Base-by-base conservation (phyloP, 768 basidiomycete species). In the Lactifluus hygrophoroides region DNA sequence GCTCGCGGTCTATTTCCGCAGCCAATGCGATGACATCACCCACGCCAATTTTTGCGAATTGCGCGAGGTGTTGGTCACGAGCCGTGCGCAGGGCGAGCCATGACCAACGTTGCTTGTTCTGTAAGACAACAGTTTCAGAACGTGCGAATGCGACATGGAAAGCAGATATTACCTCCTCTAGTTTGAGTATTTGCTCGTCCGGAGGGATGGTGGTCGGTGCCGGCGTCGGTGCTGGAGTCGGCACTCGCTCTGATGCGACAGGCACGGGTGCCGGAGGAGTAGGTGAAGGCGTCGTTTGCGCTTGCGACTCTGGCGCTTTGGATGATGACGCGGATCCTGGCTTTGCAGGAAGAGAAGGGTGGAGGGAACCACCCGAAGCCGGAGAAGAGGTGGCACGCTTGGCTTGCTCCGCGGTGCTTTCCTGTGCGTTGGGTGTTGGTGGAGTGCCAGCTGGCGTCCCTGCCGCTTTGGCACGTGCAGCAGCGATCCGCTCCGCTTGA, bases 41-140 rank as follows among this genome's bases (percentile, higher is more conserved):
- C 6, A 82, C 83, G 17, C 87, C 88, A 60, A 91, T 90, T 73
- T 82, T 86, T n/a, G 83, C 80, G 63, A 93, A 92, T 64, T 89
- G 83, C 61, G 84, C 81, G 40, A 91, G 69, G 69, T 91, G 74
- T 58, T 79, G 78, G 63, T 88, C 84, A 37, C 90, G 85, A 54
- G 87, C 82, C 42, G 81, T 79, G 19, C 90, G 86, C 58, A 93
- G 77, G 8, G 85, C 86, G 17, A 91, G 77, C 90, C 91, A 94
- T 5, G 88, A 75, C 77, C 83, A 82, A 3, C 86, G 80, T 60
- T 84, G 80, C 65, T 90, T 88, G 70, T 82, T 84, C 90, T 91
- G 66, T 19, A 58, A 45, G 64, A 34, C 8, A 30, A 50, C 21
- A n/a, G 51, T 35, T 42, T 54, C 42, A 52, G 49, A 28, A 11